phyloP scores from a whole-genome alignment of 1,284 basidiomycete genomes.

The Puccinia brachypodii region DNA sequence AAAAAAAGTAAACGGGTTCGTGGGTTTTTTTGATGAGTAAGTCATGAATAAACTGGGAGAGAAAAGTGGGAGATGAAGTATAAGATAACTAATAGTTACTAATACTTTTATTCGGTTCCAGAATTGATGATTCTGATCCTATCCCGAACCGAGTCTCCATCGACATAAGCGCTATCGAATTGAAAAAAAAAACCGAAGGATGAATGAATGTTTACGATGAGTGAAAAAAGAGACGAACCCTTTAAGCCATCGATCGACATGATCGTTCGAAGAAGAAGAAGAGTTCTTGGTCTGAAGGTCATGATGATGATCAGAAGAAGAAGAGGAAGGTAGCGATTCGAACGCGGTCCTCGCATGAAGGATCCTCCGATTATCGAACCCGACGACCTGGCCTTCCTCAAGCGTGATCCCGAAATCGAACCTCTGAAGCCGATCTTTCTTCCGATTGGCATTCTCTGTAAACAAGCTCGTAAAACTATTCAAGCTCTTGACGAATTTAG shows the following conservation, averaged over 20 bases:
- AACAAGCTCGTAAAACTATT: slow-evolving; percentile 63
- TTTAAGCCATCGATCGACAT: slow-evolving; percentile 37
- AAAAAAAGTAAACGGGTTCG: too few species aligned
- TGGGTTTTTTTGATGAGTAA: too few species aligned
- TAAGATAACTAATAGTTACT: too few species aligned
- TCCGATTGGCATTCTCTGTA: background rate
- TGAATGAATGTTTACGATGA: background rate
- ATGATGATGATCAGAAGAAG: slow-evolving; percentile 50
- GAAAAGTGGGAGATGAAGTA: too few species aligned
- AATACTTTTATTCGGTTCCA: too few species aligned
- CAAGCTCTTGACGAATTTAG: slow-evolving; percentile 66
- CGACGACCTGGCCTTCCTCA: slow-evolving; percentile 81
- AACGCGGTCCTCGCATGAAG: slow-evolving; percentile 86
- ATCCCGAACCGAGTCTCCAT: slow-evolving; percentile 48
- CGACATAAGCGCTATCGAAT: slow-evolving; percentile 34
- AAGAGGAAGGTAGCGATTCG: slow-evolving; percentile 58
- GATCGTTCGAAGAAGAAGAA: background rate
- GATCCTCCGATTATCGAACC: slow-evolving; percentile 92
- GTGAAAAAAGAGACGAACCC: slow-evolving; percentile 26
- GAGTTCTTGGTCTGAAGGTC: too few species aligned
- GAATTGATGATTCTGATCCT: slow-evolving; percentile 31
- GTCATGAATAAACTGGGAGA: too few species aligned
- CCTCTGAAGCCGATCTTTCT: slow-evolving; percentile 57
- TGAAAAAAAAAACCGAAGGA: background rate
- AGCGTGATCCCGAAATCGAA: slow-evolving; percentile 68